Evolutionary conservation across 176 grass and related monocot genomes (phyloP).

Genomic region (Dendrocalamus sinicus): DNA sequence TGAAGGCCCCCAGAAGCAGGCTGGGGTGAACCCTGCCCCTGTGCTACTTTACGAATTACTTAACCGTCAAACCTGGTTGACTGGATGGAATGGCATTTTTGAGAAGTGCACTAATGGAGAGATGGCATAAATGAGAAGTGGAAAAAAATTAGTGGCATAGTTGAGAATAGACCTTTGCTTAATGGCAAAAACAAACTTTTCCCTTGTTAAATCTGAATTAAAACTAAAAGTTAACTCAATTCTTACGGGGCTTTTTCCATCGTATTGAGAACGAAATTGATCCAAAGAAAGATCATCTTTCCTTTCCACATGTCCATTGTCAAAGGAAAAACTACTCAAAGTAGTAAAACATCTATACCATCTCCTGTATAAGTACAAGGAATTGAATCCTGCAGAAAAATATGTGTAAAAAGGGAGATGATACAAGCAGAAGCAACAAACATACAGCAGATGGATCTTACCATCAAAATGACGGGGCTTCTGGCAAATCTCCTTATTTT

Average conservation of each 20-base stretch:
- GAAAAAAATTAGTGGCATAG: too few species aligned
- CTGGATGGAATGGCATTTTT: too few species aligned
- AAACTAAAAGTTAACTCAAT: slow-evolving; percentile 14
- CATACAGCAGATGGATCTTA: slow-evolving; percentile 46
- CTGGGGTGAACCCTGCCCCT: too few species aligned
- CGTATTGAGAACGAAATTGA: slow-evolving; percentile 79
- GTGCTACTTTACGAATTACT: too few species aligned
- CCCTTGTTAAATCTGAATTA: background rate
- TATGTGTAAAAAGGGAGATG: slow-evolving; percentile 25
- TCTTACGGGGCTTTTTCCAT: slow-evolving; percentile 79
- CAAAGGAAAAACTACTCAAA: slow-evolving; percentile 74
- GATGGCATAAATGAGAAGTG: too few species aligned
- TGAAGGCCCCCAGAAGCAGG: too few species aligned
- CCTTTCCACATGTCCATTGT: slow-evolving; percentile 74
- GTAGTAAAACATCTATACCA: slow-evolving; percentile 92
- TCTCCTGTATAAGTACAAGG: slow-evolving; percentile 83
- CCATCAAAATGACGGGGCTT: slow-evolving; percentile 84
- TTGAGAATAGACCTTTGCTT: too few species aligned
- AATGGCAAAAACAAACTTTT: too few species aligned
- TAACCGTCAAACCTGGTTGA: too few species aligned
- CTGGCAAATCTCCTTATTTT: slow-evolving; percentile 44
- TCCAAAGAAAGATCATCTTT: slow-evolving; percentile 71
- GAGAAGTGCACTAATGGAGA: too few species aligned
- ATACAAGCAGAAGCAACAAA: slow-evolving; percentile 35
- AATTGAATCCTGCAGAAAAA: slow-evolving; percentile 76